Evolutionary conservation across 2,329 filamentous ascomycete genomes (phyloP), one percentile per base, ranked within the genome.

Genomic region (Diaporthe sp.): DNA sequence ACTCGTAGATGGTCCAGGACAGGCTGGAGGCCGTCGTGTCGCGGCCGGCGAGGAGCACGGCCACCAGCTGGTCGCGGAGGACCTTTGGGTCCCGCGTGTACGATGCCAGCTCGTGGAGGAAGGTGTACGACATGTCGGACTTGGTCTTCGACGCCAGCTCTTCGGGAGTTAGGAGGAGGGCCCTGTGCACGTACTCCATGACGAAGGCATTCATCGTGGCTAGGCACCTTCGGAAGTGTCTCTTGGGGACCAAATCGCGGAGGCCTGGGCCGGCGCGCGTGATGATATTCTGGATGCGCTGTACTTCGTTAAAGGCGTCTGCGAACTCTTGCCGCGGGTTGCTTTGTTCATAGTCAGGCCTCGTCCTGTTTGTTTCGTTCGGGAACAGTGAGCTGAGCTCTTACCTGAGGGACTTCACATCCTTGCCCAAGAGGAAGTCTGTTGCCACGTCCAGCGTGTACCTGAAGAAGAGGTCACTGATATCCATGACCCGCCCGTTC

Each of bases 1-100:
- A 88, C 82, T 98, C 94, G 82, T 97, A 97, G 74, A 98, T 87
- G 47, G 90, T 88, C 93, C 95, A 98, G 0, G 92, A 93, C 0
- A 98, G 88, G 0, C 94, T 95, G 22, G 88, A 90, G 39, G 95
- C 95, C 0, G 96, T 98, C 19, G 96, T 98, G 82, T 98, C 96
- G 51, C 94, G 90, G 17, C 94, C 95, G 1, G 96, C 96, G 22
- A 98, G 89, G 3, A 98, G 89, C 15, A 98, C 90, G 58, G 93
- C 92, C 22, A 97, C 89, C 63, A 98, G 87, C 83, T 98, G 95
- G 83, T 98, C 95, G 44, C 95, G 94, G 19, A 98, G 88, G 5
- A 95, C 89, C 71, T 88, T 89, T 72, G 87, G 87, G 80, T 93
- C 90, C 44, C 94, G 91, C 0, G 95, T 98, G 84, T 94, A 96